These are phyloP conservation scores for Prunus campanulata DNA, from an alignment of 306 rosid species.

Conservation along the genomic window DNA sequence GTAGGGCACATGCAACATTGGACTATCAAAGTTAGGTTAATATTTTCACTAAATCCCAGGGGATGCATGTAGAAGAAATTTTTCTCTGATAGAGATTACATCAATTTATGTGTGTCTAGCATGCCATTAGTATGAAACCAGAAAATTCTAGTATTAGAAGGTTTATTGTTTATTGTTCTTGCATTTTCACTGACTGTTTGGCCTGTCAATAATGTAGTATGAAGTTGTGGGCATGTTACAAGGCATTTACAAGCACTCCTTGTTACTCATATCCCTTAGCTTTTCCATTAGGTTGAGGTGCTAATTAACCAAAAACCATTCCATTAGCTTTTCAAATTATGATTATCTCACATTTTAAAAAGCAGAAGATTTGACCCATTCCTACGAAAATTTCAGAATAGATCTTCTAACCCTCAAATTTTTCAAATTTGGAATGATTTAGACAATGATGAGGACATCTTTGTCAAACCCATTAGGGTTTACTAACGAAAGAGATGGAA, in stretches of 20 bases:
- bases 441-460: no score
- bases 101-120: neutral
- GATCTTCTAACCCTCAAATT: neutral
- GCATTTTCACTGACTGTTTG: slow-evolving; percentile 2
- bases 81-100: neutral
- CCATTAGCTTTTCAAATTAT: neutral
- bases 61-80: neutral
- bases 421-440: neutral
- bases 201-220: slow-evolving; percentile 3
- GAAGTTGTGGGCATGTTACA: neutral
- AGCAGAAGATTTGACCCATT: slow-evolving; percentile 3
- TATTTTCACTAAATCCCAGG: neutral
- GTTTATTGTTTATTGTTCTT: neutral
- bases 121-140: neutral
- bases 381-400: neutral
- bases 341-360: neutral
- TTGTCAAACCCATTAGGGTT: no score
- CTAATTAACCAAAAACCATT: neutral
- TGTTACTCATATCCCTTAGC: neutral
- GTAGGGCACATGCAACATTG: neutral
- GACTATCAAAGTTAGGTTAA: neutral
- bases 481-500: no score
- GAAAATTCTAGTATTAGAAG: neutral
- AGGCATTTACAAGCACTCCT: neutral
- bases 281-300: neutral